Conservation (phyloP, 306 rosid species). For the Pueraria montana region DNA sequence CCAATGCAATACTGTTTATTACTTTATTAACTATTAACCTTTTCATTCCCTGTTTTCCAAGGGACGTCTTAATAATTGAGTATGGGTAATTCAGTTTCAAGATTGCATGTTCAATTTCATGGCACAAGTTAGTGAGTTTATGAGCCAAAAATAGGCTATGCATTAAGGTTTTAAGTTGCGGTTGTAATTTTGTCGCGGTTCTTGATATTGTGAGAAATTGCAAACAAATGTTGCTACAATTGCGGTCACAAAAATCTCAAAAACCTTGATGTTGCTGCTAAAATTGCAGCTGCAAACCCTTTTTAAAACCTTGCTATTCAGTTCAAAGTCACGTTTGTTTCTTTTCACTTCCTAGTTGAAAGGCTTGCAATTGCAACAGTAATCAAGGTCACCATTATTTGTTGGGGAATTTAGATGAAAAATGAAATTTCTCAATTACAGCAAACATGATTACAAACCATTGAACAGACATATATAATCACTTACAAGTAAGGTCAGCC, state of each 20-base stretch:
- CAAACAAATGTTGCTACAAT: no score
- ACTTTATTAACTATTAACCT: no score
- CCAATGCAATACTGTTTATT: not conserved
- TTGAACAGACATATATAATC: not conserved
- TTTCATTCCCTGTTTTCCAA: not conserved
- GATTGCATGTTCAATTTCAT: not conserved
- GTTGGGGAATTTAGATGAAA: not conserved
- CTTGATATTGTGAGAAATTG: no score
- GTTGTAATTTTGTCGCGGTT: no score
- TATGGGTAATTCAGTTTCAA: not conserved
- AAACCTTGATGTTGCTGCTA: not conserved
- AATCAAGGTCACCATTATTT: not conserved
- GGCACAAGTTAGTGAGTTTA: not conserved
- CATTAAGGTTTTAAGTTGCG: not conserved
- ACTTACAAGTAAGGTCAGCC: not conserved
- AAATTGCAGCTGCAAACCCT: not conserved
- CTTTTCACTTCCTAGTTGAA: not conserved
- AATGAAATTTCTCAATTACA: conserved; percentile 24
- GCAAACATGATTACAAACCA: conserved; percentile 24
- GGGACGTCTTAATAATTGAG: not conserved
- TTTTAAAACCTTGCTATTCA: not conserved
- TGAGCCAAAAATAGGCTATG: not conserved
- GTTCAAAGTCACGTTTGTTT: not conserved
- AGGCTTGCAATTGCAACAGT: not conserved
- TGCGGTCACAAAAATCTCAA: no score